Percentiles rank a stretch among this genome's conserved stretches.
Conservation (phyloP, 805 yeast genomes). For the Candida wancherniae region DNA sequence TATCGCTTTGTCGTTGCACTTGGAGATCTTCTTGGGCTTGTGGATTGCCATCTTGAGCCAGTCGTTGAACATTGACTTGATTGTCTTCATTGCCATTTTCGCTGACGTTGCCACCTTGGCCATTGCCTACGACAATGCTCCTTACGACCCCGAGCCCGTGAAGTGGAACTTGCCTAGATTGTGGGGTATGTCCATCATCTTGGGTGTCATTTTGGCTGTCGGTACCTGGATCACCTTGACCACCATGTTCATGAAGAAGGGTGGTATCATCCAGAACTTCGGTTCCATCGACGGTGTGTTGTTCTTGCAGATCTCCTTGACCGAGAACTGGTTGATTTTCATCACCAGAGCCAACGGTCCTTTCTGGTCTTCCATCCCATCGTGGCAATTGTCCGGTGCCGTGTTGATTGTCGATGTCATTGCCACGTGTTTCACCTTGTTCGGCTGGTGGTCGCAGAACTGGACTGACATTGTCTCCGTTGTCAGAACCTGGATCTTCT, state of each 20-base stretch:
- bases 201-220: constrained; percentile 81
- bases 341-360: constrained; percentile 97
- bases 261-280: constrained; percentile 94
- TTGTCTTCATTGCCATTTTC: constrained; percentile 94
- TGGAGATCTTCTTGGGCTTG: constrained; percentile 90
- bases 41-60: constrained; percentile 93
- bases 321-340: constrained; percentile 97
- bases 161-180: constrained; percentile 96
- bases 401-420: constrained; percentile 84
- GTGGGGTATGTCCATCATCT: constrained; percentile 92
- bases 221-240: constrained; percentile 95
- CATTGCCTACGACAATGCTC: constrained; percentile 97
- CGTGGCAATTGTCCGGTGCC: constrained; percentile 96
- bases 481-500: constrained; percentile 91
- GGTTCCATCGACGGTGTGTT: constrained; percentile 91
- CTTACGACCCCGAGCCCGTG: constrained; percentile 87
- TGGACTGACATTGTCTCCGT: constrained; percentile 95
- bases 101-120: constrained; percentile 97
- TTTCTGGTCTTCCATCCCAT: constrained; percentile 95
- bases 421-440: constrained; percentile 87
- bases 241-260: constrained; percentile 83
- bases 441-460: constrained; percentile 98
- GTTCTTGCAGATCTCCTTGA: constrained; percentile 89
- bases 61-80: constrained; percentile 81
- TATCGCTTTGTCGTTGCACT: constrained; percentile 91